Evolutionary conservation across 2,329 filamentous ascomycete species (phyloP), one percentile per base, ranked within the genome.

Genomic region (Onygenales sp.): DNA sequence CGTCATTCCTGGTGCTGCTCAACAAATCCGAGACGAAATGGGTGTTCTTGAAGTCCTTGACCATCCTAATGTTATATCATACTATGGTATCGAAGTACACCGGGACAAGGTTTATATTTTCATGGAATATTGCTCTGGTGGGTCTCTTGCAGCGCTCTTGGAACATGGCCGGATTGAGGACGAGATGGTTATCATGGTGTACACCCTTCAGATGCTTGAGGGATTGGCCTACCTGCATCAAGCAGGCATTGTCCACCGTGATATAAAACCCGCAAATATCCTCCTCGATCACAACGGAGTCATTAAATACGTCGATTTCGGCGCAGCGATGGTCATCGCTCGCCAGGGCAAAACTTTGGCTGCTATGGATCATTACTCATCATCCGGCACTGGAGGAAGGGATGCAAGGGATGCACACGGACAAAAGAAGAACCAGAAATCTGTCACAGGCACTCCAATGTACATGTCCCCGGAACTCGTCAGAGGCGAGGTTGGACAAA

Each of bases 401-500:
- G 44, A 46, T 7, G 53, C 53, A 6, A 57, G 56, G 33, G 49
- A 51, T 27, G 59, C 61, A 8, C 65, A 65, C 43, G 46, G 48
- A 10, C 63, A 67, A 36, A 65, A 68, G 52, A 72, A 71, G 51
- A 80, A 85, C 48, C 91, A 95, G 70, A 87, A 90, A 66, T 93
- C 88, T 37, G 96, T 97, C 85, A 95, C 91, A 17, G 93, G 93
- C 61, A 98, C 93, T 9, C 93, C 93, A 2, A 98, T 98, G 93
- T 98, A 98, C 77, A 98, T 98, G 93, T 97, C 93, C 6, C 93
- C 93, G 4, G 93, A 98, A 75, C 89, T 96, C 42, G 97, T 98
- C 75, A 94, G 91, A 64, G 93, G 93, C 53, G 86, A 91, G 59
- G 84, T 84, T 66, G 76, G 84, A 2, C 86, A 87, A 49, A 84